Evolutionary conservation across 2,329 filamentous ascomycete species (phyloP).

Genomic region (Fusarium nisikadoi): DNA sequence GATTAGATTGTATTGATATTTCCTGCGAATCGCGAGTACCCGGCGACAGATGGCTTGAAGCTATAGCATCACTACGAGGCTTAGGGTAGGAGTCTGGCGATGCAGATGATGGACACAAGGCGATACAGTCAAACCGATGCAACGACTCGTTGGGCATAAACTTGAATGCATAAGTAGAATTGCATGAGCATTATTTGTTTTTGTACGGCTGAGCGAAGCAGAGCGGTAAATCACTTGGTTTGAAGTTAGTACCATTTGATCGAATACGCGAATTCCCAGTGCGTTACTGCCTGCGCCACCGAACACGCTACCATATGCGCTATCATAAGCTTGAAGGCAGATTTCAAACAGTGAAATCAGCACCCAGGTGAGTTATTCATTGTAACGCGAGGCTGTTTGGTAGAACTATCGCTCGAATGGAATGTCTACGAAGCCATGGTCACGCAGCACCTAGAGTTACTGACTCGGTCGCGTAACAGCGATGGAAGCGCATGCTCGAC

Average conservation of each 20-base stretch:
- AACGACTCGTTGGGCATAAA: background rate
- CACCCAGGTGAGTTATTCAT: rapidly evolving
- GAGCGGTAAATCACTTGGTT: too few relatives aligned
- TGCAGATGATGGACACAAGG: background rate
- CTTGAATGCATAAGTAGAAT: rapidly evolving
- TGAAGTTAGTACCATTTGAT: background rate
- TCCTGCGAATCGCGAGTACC: background rate
- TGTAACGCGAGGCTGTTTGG: rapidly evolving
- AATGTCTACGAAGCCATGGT: background rate
- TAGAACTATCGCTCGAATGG: rapidly evolving
- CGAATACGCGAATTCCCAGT: background rate
- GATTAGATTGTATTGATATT: conserved; percentile 26
- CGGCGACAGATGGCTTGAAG: background rate
- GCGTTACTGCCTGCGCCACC: background rate
- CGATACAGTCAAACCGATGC: background rate
- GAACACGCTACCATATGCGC: rapidly evolving
- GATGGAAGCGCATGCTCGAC: background rate
- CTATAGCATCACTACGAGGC: background rate
- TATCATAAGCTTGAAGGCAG: background rate
- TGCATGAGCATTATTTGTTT: too few relatives aligned
- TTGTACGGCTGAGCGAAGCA: background rate
- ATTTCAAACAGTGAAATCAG: background rate
- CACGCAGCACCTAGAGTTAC: rapidly evolving
- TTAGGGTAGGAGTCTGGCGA: conserved; percentile 3
- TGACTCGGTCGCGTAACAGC: background rate